Conservation (phyloP, 495 filamentous ascomycete genomes). For the Tuber brumale region DNA sequence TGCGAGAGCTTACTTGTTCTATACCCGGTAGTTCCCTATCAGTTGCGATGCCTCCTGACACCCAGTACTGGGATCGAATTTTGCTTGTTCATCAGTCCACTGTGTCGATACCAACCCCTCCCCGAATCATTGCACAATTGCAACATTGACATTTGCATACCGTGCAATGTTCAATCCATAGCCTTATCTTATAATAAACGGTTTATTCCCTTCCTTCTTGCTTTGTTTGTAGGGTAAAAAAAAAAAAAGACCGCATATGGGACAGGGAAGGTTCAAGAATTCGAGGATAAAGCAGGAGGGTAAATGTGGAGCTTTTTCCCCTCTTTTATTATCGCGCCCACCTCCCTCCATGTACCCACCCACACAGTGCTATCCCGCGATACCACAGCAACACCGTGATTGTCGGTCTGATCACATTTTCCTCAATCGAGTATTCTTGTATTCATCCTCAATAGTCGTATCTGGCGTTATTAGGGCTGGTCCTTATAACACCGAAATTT, state of each 20-base stretch:
- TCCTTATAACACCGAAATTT: background rate
- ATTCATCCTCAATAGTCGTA: background rate
- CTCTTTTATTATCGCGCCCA: conserved; percentile 3
- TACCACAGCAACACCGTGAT: background rate
- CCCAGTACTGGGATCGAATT: background rate
- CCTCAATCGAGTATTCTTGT: background rate
- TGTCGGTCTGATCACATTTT: background rate
- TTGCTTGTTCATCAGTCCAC: conserved; percentile 4
- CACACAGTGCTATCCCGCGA: background rate
- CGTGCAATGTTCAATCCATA: background rate
- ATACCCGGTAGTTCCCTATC: conserved; percentile 2
- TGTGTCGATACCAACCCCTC: background rate
- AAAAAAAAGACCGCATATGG: background rate
- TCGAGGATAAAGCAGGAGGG: background rate
- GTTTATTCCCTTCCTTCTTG: background rate
- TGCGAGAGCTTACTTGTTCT: background rate
- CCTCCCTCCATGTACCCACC: background rate
- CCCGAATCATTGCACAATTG: background rate
- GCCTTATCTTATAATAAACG: background rate
- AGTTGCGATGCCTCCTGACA: background rate
- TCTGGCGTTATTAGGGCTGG: background rate
- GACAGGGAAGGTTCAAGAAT: background rate
- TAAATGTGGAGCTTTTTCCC: conserved; percentile 1
- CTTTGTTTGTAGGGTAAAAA: background rate
- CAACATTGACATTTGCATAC: background rate